Conservation (phyloP, 306 rosid species). For the peach (Prunus persica) region Prunus_persica_NCBIv2 NC_034014.1:22714001-22714500, state of each 20-base stretch:
- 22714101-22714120: slow-evolving; percentile 5
- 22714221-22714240: slow-evolving; percentile 61
- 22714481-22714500: slow-evolving; percentile 44
- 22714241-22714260: slow-evolving; percentile 56
- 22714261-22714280: slow-evolving; percentile 54
- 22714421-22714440: slow-evolving; percentile 22
- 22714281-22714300: slow-evolving; percentile 59
- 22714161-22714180: slow-evolving; percentile 40
- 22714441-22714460: slow-evolving; percentile 42
- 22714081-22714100: slow-evolving; percentile 31
- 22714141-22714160: slow-evolving; percentile 48
- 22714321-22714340: slow-evolving; percentile 25
- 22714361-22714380: slow-evolving; percentile 8
- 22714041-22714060: no score
- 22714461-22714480: slow-evolving; percentile 36
- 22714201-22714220: slow-evolving; percentile 54
- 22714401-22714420: slow-evolving; percentile 17
- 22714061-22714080: not conserved
- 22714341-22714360: slow-evolving; percentile 20
- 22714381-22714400: slow-evolving; percentile 16
- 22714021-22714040: no score
- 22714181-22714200: slow-evolving; percentile 43
- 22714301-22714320: slow-evolving; percentile 51
- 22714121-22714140: slow-evolving; percentile 37
- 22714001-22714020: no score